Base-by-base conservation (phyloP, 768 basidiomycete species). In the Neoboletus magnificus region DNA sequence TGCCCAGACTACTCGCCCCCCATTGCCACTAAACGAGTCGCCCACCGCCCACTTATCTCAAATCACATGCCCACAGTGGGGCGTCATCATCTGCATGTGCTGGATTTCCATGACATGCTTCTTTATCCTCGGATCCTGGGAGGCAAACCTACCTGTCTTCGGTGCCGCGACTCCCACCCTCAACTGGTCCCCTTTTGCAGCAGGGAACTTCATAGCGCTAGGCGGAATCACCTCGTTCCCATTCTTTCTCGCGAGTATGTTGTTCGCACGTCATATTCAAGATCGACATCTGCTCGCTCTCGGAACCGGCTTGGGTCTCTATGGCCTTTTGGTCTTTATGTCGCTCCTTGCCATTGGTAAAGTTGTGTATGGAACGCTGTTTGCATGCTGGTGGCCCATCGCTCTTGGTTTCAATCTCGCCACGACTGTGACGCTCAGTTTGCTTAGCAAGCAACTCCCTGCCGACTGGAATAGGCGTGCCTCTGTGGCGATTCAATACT, bases 391-490 rank as follows among this genome's bases (percentile, higher is more conserved):
- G 71, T 71, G 64, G 65, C 74, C 80, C 39, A 74, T 87, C 25
- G 86, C 87, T 25, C 75, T 87, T 6, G 86, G 87, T 2, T 89
- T 88, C 75, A 87, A 88, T 67, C 72, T 87, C n/a, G 79, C 84
- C n/a, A 85, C 79, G 58, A 87, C 85, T n/a, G n/a, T n/a, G n/a
- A n/a, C n/a, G n/a, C n/a, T n/a, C n/a, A n/a, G n/a, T n/a, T n/a
- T n/a, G n/a, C n/a, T n/a, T n/a, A n/a, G n/a, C n/a, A n/a, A n/a
- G n/a, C n/a, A n/a, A n/a, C n/a, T n/a, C n/a, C n/a, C n/a, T n/a
- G n/a, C n/a, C n/a, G n/a, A n/a, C n/a, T n/a, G n/a, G n/a, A n/a
- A n/a, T n/a, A n/a, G n/a, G n/a, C n/a, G n/a, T n/a, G n/a, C n/a
- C n/a, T n/a, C n/a, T n/a, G n/a, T n/a, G n/a, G n/a, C n/a, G n/a